phyloP scores from a whole-genome alignment of 768 basidiomycete species.

The Podaxis rugospora region DNA sequence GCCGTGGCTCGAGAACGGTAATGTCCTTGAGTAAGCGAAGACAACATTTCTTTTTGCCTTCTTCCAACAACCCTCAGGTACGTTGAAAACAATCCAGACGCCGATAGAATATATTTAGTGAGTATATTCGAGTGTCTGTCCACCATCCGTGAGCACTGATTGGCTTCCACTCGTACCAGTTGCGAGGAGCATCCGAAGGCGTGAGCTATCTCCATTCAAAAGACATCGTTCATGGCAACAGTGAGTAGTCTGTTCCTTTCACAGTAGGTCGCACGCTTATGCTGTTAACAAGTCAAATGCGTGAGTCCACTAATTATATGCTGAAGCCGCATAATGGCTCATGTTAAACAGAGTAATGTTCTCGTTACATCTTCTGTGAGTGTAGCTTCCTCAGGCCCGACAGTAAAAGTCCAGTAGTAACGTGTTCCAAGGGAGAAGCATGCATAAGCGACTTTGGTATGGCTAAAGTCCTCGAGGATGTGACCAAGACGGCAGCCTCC shows the following conservation, averaged over 20 bases:
- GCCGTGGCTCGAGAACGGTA: constrained; percentile 58
- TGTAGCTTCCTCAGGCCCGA: not conserved
- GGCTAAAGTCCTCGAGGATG: constrained; percentile 55
- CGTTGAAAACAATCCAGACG: constrained; percentile 27
- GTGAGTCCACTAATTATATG: constrained; percentile 32
- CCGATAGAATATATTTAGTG: constrained; percentile 42
- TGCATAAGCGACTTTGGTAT: constrained; percentile 64
- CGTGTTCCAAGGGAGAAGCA: constrained; percentile 38
- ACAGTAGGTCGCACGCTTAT: not conserved
- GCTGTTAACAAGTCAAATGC: constrained; percentile 46
- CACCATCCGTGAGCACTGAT: not conserved
- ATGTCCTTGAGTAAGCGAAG: constrained; percentile 43
- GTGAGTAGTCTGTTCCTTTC: constrained; percentile 29
- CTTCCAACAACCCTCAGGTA: constrained; percentile 29
- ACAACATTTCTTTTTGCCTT: not conserved
- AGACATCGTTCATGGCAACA: constrained; percentile 54
- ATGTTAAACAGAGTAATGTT: constrained; percentile 45
- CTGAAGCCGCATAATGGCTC: not conserved
- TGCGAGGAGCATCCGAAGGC: constrained; percentile 51
- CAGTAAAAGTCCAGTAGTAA: not conserved
- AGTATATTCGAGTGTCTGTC: constrained; percentile 7
- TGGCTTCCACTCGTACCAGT: constrained; percentile 23
- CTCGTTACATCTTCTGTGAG: constrained; percentile 48
- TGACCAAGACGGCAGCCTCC: constrained; percentile 42
- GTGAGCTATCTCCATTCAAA: constrained; percentile 51